These are phyloP conservation scores for Candida taoyuanica DNA, from an alignment of 805 yeast species.

Conservation along the genomic window DNA sequence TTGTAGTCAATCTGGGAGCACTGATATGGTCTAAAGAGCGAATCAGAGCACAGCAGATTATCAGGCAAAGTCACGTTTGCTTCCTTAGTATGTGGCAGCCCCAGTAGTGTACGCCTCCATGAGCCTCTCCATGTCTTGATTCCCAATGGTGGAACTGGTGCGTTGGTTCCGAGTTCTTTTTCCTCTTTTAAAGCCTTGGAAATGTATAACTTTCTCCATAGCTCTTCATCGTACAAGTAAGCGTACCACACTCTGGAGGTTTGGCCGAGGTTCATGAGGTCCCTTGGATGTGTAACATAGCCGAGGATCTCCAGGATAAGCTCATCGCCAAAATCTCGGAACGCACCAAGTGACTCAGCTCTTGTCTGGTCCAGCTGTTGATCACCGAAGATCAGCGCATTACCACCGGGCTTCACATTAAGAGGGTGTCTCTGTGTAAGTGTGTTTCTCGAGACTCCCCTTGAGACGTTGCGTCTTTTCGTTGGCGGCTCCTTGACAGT, in stretches of 20 bases:
- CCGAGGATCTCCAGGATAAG: conserved; percentile 49
- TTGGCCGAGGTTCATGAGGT: conserved; percentile 49
- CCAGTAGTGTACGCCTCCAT: conserved; percentile 65
- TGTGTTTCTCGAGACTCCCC: conserved; percentile 26
- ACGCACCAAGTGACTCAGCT: conserved; percentile 39
- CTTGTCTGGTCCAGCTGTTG: conserved; percentile 12
- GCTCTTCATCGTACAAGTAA: conserved; percentile 67
- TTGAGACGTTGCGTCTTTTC: conserved; percentile 20
- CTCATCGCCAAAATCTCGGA: conserved; percentile 58
- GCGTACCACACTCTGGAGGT: conserved; percentile 69
- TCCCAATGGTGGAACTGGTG: conserved; percentile 26
- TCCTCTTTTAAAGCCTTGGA: conserved; percentile 19
- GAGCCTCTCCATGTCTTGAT: conserved; percentile 63
- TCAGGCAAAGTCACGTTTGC: conserved; percentile 42
- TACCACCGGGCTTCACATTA: conserved; percentile 74
- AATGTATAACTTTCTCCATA: conserved; percentile 67
- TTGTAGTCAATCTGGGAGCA: conserved; percentile 66
- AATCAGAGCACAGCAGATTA: conserved; percentile 63
- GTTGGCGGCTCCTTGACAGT: conserved; percentile 18
- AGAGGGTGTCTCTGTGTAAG: conserved; percentile 54
- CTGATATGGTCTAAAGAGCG: conserved; percentile 78
- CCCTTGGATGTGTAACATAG: conserved; percentile 41
- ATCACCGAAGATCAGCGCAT: conserved; percentile 39
- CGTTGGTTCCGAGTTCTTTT: conserved; percentile 8
- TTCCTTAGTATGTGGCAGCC: conserved; percentile 35